Evolutionary conservation across 2,329 filamentous ascomycete genomes (phyloP).

Genomic region (Aschersonia sp.): DNA sequence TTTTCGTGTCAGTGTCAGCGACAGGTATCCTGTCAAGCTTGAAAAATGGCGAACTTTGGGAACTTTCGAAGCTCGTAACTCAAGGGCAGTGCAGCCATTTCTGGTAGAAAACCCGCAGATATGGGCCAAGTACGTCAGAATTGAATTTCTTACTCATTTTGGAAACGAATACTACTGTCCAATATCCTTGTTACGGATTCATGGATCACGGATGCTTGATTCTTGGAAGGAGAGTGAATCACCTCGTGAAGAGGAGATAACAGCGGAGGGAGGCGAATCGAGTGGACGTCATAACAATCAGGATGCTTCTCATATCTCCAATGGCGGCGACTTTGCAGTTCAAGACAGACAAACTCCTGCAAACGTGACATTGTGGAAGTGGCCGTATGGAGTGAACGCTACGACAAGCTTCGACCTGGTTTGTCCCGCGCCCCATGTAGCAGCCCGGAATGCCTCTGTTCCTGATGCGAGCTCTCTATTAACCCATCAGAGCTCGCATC

Average conservation of each 20-base stretch:
- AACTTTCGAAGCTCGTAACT: constrained; percentile 81
- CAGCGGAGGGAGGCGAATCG: constrained; percentile 16
- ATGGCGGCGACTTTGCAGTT: background rate
- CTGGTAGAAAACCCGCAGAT: constrained; percentile 88
- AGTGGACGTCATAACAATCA: background rate
- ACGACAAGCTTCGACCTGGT: background rate
- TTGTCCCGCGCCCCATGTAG: background rate
- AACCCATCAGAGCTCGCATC: background rate
- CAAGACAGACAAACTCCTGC: background rate
- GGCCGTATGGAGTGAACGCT: background rate
- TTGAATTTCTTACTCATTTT: constrained; percentile 88
- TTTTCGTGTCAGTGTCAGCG: constrained; percentile 84
- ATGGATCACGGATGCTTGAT: constrained; percentile 93
- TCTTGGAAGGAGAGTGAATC: constrained; percentile 74
- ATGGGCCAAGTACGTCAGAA: constrained; percentile 82
- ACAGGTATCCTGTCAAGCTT: constrained; percentile 81
- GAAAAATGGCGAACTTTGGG: constrained; percentile 87
- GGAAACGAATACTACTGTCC: constrained; percentile 96
- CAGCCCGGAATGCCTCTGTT: background rate
- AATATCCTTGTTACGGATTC: constrained; percentile 75
- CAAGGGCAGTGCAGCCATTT: constrained; percentile 87
- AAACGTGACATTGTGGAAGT: background rate
- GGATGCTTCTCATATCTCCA: background rate
- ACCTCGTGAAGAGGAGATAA: constrained; percentile 46
- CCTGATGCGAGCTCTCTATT: background rate